Conservation (phyloP, 192 early-diverging fungal genomes). For the Dispira simplex region DNA sequence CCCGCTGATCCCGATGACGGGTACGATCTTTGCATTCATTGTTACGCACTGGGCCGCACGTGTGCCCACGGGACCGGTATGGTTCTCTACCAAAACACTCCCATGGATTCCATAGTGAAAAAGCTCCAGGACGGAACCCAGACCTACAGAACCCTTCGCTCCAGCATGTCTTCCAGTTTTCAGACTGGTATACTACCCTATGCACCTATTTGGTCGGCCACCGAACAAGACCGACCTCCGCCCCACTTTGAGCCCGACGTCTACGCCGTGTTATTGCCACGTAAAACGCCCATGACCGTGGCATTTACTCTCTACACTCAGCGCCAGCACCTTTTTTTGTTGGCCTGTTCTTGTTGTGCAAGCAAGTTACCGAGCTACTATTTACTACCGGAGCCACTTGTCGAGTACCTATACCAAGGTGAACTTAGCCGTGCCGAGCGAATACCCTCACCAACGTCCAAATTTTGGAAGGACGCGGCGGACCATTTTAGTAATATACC, state of each 20-base stretch:
- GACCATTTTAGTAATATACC: neutral
- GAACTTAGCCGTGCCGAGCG: neutral
- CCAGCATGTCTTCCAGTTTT: too few relatives aligned
- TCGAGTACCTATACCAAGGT: neutral
- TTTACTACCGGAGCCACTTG: neutral
- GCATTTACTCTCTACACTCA: neutral
- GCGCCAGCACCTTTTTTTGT: neutral
- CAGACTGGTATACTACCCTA: too few relatives aligned
- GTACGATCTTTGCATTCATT: slow-evolving; percentile 1
- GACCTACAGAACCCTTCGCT: too few relatives aligned
- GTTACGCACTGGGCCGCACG: slow-evolving; percentile 7
- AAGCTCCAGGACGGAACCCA: too few relatives aligned
- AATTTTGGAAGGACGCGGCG: neutral
- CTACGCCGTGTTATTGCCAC: neutral
- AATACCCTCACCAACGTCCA: neutral
- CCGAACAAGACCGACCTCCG: neutral
- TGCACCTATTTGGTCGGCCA: too few relatives aligned
- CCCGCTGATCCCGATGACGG: neutral
- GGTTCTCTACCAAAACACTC: neutral
- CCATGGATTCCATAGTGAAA: neutral
- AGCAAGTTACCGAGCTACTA: neutral
- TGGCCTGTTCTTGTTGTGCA: neutral
- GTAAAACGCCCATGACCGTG: neutral
- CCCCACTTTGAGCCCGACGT: neutral
- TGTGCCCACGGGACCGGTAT: neutral